Base-by-base conservation (phyloP, 2,329 filamentous ascomycete species). In the Fonsecaea pedrosoi region DNA sequence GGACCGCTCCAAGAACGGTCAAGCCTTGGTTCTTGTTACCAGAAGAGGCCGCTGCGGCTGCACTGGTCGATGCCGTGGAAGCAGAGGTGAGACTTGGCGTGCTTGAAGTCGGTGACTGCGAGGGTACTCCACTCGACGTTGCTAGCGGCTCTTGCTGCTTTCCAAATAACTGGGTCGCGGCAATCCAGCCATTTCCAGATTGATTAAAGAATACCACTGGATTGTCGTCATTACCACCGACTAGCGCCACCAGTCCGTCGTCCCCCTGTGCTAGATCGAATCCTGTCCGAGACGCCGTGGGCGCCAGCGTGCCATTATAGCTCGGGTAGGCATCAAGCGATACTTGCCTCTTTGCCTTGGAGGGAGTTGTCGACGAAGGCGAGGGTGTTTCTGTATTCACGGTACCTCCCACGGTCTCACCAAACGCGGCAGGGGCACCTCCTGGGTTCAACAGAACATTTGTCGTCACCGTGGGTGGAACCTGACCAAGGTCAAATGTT, bases 131-230 rank as follows among this genome's bases (percentile, higher is more conserved):
- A 13, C 73, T 5, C 78, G 66, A 73, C 9, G 67, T 70, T 12
- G 62, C 67, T 30, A 73, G 73, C 66, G 76, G 69, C 67, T 81
- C 76, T 64, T 81, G 73, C 61, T 79, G 75, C 7, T 79, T 82
- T 21, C 80, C 82, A 68, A 96, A 87, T 30, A 92, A 77, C 6
- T 84, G 79, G 0, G 86, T 86, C 0, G 91, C 84, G 75, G 97
- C 89, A 25, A 90, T 78, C 94, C 94, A 98, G 54, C 83, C 81
- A 76, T 97, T 97, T 54, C 87, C 79, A 10, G 84, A 85, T 54
- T 88, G 87, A 73, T 96, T 84, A 78, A 97, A 98, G 67, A 97
- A 87, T 70, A 85, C 87, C 4, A 98, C 75, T 0, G 90, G 85
- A 67, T 91, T 85, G 1, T 89, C 80, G 5, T 82, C 78, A 72